Base-by-base conservation (phyloP, 192 early-diverging fungal genomes). In the Gaertneriomyces sp. region DNA sequence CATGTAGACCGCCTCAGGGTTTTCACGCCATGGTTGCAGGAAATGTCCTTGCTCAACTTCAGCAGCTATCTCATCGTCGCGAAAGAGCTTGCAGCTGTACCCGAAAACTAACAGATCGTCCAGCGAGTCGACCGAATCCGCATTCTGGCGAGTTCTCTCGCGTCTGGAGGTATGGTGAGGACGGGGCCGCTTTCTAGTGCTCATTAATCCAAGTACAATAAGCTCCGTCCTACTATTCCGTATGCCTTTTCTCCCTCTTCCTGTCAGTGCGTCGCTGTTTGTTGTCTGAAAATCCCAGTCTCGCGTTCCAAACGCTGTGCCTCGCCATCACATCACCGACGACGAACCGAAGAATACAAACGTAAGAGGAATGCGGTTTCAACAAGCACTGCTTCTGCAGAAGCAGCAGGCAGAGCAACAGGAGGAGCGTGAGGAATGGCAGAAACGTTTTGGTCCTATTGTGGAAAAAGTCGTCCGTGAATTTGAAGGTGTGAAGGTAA, bases 21-120 rank as follows among this genome's bases (percentile, higher is more conserved):
- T 63, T 16, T 70, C 76, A 43, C 63, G 66, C 81, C 76, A 83
- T 19, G 74, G 74, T 16, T 79, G 74, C 19, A 83, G 56, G 3
- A 67, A 55, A 7, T 70, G 46, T 8, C 75, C 80, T 11, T 63
- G 20, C 39, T 83, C 73, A 14, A 83, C 54, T 9, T 58, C 64
- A 41, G 58, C 50, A 0, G 82, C 79, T 41, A 45, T 45, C 25
- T 41, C 49, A 42, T 85, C 53, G 51, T 85, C 65, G 44, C 64
- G 62, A 55, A 79, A 85, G 41, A 82, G 25, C 12, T 63, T 64
- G 17, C 74, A 73, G 55, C 76, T 72, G 55, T 85, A 85, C 5
- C 83, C 83, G 64, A 81, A 85, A 10, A 73, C 72, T 1, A 83
- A 56, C 10, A 81, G 25, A 5, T 85, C 81, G 4, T 55, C 41